Percentiles rank a stretch among this genome's conserved stretches.
These are phyloP conservation scores for Neurospora sp. DNA, from an alignment of 495 filamentous ascomycete species.

Conservation along the genomic window DNA sequence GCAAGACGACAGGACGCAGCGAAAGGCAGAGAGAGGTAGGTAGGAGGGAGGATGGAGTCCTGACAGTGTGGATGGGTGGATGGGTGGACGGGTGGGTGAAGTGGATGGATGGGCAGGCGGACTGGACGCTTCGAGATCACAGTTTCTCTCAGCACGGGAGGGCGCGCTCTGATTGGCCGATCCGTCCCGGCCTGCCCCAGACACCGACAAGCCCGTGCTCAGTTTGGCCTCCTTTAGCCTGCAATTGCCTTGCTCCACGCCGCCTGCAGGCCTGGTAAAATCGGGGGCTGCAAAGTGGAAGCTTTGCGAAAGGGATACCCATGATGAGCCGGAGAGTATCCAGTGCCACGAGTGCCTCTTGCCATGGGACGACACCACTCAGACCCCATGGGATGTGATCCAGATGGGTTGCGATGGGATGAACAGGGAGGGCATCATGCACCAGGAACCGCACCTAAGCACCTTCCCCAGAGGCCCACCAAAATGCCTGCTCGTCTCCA, in stretches of 20 bases:
- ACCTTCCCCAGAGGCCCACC: neutral
- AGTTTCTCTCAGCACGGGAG: conserved; percentile 13
- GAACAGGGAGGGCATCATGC: neutral
- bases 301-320: neutral
- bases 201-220: conserved; percentile 13
- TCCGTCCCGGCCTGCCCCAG: neutral
- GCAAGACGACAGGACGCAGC: neutral
- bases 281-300: neutral
- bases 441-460: neutral
- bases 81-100: neutral
- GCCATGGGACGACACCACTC: neutral
- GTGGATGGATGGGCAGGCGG: neutral
- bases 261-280: conserved; percentile 6
- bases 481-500: neutral
- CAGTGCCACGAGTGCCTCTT: neutral
- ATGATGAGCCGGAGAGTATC: neutral
- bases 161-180: conserved; percentile 16
- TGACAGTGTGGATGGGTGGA: neutral
- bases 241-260: neutral
- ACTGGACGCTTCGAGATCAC: conserved; percentile 18
- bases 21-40: conserved; percentile 16
- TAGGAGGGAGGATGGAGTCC: conserved; percentile 12
- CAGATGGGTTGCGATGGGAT: neutral
- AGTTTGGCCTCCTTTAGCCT: conserved; percentile 5
- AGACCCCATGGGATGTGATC: neutral